A percentile compares a stretch with the other conserved stretches of the same genome.
phyloP scores from a whole-genome alignment of 2,329 filamentous ascomycete genomes.

The Apiospora arundinis region DNA sequence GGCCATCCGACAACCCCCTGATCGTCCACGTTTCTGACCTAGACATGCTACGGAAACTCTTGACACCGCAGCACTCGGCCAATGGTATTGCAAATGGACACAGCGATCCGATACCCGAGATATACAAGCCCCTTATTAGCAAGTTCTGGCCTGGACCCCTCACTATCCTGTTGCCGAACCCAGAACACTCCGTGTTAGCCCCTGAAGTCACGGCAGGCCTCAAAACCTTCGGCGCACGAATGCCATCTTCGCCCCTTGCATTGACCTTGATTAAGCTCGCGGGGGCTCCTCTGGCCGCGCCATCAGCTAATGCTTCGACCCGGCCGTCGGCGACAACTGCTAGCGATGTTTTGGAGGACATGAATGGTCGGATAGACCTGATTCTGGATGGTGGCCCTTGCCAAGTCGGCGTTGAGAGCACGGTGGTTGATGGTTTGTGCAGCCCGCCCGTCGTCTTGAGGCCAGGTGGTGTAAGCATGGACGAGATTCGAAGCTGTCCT shows the following conservation, averaged over 20 bases:
- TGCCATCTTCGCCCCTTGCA: conserved; percentile 86
- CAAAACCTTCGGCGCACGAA: conserved; percentile 84
- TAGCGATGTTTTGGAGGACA: conserved; percentile 85
- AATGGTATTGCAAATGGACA: conserved; percentile 34
- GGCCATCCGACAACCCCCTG: conserved; percentile 92
- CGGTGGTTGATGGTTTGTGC: conserved; percentile 90
- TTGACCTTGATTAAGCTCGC: conserved; percentile 83
- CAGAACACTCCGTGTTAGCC: conserved; percentile 72
- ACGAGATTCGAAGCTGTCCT: conserved; percentile 72
- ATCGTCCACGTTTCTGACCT: conserved; percentile 91
- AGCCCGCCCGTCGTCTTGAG: conserved; percentile 81
- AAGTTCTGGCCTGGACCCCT: conserved; percentile 94
- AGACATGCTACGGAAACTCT: conserved; percentile 71
- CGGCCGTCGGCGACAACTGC: conserved; percentile 91
- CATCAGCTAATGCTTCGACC: conserved; percentile 93
- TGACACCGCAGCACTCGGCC: conserved; percentile 45
- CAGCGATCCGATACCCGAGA: conserved; percentile 64
- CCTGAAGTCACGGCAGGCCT: conserved; percentile 92
- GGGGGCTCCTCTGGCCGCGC: conserved; percentile 82
- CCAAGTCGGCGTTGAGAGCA: conserved; percentile 91
- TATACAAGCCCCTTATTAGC: conserved; percentile 80
- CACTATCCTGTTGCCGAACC: conserved; percentile 86
- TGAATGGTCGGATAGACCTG: conserved; percentile 80
- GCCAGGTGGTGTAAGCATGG: conserved; percentile 86
- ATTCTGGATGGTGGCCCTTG: conserved; percentile 91